phyloP scores from a whole-genome alignment of 345 rosid genomes.

The Eucalyptus brandiana region DNA sequence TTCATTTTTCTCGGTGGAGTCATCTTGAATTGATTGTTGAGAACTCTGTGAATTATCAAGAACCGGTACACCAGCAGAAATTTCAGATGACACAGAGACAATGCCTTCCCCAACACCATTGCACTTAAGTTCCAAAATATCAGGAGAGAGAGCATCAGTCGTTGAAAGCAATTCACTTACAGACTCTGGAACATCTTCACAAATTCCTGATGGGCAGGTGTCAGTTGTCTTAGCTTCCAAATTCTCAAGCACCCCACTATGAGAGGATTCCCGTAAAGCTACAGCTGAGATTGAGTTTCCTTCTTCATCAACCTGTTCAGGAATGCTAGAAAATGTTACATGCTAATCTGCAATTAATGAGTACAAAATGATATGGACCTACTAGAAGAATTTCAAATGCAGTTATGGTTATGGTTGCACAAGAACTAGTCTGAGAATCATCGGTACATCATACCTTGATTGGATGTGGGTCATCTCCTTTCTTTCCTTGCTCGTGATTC shows the following conservation, averaged over 20 bases:
- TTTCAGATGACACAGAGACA: conserved; percentile 10
- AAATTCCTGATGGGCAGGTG: background rate
- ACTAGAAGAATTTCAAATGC: background rate
- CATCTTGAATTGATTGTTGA: conserved; percentile 8
- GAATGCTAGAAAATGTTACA: background rate
- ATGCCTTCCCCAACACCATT: conserved; percentile 11
- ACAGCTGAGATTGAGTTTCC: background rate
- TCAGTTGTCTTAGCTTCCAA: conserved; percentile 8
- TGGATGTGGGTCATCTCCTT: conserved; percentile 19
- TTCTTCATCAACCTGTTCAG: conserved; percentile 19
- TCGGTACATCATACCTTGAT: conserved; percentile 24
- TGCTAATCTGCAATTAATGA: background rate
- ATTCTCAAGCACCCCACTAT: conserved; percentile 12
- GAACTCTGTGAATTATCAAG: background rate
- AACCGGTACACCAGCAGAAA: background rate
- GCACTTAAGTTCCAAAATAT: conserved; percentile 11
- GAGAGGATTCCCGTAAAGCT: conserved; percentile 6
- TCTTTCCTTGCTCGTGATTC: conserved; percentile 11
- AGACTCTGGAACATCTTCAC: conserved; percentile 8
- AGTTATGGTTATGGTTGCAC: background rate
- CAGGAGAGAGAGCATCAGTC: conserved; percentile 3
- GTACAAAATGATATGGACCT: background rate
- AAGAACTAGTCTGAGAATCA: background rate
- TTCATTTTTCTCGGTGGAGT: background rate
- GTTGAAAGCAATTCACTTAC: conserved; percentile 4